Base-by-base conservation (phyloP, 2,329 filamentous ascomycete genomes). In the Pestalotiopsis sp. region DNA sequence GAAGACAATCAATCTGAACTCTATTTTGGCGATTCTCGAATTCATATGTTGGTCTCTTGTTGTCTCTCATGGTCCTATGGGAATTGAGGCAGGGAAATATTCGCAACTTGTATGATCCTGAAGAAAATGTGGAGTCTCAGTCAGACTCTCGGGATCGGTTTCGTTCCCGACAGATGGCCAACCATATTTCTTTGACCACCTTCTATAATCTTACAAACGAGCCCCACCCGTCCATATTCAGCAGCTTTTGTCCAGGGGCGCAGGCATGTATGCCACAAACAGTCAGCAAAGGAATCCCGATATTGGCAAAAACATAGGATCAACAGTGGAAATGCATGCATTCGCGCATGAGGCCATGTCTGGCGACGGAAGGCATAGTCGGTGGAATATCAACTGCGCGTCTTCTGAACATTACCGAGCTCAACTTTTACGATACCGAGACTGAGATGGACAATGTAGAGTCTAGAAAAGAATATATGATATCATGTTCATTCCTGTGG, bases 111-210 rank as follows among this genome's bases (percentile, higher is more conserved):
- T 58, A 27, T 23, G 20, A 25, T 27, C 31, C 31, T 9, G 31
- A 9, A 36, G 7, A 13, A 59, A 23, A 27, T 36, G 27, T 59
- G 57, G 57, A 36, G 57, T 7, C 27, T 3, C 6, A 59, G 57
- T 59, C 31, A 63, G 60, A 27, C 45, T 63, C 60, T 63, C 60
- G 60, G 60, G 25, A n/a, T 63, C 60, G 60, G 31, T 25, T 63
- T 63, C 60, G 60, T 63, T 63, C 57, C 2, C 20, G 20, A 36
- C 17, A 14, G 14, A 12, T 5, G 9, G 11, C 36, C 60, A 63
- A 63, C 17, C 57, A 60, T 3, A 23, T 4, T 23, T n/a, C 2
- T 59, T 4, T 13, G 20, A 59, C 20, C 57, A 36, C 4, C 12
- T 7, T 23, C n/a, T 59, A 59, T 59, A 17, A 59, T 59, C 23